phyloP scores from a whole-genome alignment of 2,329 filamentous ascomycete genomes.

The Stemphylium lycopersici region DNA sequence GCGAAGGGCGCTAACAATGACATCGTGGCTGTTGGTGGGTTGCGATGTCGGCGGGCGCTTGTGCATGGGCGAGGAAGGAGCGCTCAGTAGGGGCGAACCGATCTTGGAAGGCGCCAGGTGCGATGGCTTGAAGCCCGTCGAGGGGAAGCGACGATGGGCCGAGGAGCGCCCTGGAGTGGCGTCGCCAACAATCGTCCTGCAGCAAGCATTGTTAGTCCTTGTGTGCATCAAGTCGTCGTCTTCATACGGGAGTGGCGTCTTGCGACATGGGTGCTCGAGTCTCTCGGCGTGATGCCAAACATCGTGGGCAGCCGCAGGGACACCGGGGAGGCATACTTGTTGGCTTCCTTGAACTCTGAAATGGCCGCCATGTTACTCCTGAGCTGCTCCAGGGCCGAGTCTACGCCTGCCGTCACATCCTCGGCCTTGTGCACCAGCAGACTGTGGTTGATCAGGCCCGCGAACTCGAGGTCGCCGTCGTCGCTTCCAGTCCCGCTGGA shows the following conservation, averaged over 20 bases:
- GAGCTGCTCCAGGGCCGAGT: conserved; percentile 65
- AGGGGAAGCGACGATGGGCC: conserved; percentile 46
- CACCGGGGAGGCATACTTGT: conserved; percentile 54
- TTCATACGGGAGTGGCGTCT: conserved; percentile 9
- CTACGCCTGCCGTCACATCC: conserved; percentile 61
- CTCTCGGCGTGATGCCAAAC: conserved; percentile 24
- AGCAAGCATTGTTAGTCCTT: conserved; percentile 40
- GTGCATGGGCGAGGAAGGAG: conserved; percentile 45
- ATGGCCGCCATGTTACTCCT: conserved; percentile 65
- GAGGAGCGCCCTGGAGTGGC: conserved; percentile 40
- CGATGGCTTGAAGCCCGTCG: conserved; percentile 42
- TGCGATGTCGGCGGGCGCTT: conserved; percentile 51
- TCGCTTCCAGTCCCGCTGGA: conserved; percentile 45
- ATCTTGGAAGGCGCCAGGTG: conserved; percentile 46
- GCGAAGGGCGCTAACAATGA: conserved; percentile 51
- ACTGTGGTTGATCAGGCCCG: conserved; percentile 63
- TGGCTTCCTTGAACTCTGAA: conserved; percentile 66
- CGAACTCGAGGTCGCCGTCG: conserved; percentile 56
- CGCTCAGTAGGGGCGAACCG: conserved; percentile 50
- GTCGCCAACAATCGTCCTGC: conserved; percentile 47
- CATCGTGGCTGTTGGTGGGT: conserved; percentile 41
- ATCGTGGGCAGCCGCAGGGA: conserved; percentile 28
- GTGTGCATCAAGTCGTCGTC: conserved; percentile 19
- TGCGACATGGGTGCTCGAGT: conserved; percentile 19
- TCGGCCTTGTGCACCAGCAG: conserved; percentile 61